These are phyloP conservation scores for Sugiyamaella floridensis DNA, from an alignment of 805 yeast genomes.

Conservation along the genomic window DNA sequence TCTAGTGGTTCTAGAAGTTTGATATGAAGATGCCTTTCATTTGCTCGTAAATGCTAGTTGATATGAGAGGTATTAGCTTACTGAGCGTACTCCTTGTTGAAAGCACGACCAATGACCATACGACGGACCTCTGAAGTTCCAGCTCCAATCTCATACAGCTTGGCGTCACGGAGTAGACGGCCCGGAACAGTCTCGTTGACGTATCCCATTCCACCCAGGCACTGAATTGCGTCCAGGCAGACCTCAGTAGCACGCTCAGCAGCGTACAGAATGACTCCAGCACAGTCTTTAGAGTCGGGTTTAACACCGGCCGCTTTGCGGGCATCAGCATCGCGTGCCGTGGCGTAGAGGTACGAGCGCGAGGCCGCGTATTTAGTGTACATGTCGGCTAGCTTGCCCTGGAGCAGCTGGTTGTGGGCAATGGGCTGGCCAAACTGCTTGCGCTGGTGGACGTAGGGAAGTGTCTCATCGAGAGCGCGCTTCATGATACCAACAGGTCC, in stretches of 20 bases:
- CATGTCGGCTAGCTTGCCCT: slow-evolving; percentile 32
- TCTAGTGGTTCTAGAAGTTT: too few relatives aligned
- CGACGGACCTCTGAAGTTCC: slow-evolving; percentile 30
- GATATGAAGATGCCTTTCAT: too few relatives aligned
- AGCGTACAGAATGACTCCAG: slow-evolving; percentile 30
- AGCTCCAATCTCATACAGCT: slow-evolving; percentile 30
- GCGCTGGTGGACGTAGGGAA: slow-evolving; percentile 28
- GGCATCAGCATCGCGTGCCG: slow-evolving; percentile 17
- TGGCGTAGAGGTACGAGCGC: slow-evolving; percentile 25
- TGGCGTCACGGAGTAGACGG: slow-evolving; percentile 29
- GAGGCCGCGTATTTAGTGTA: slow-evolving; percentile 29
- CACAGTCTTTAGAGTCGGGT: slow-evolving; percentile 28
- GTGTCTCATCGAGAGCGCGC: slow-evolving; percentile 25
- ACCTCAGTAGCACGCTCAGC: slow-evolving; percentile 31
- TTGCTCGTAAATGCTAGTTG: not conserved
- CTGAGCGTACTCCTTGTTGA: slow-evolving; percentile 24
- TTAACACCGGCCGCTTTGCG: slow-evolving; percentile 22
- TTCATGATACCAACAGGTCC: slow-evolving; percentile 29
- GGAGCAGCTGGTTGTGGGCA: slow-evolving; percentile 28
- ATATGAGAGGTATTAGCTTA: not conserved
- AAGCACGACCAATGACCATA: slow-evolving; percentile 30
- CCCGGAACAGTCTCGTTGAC: slow-evolving; percentile 30
- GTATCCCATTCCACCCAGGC: slow-evolving; percentile 31
- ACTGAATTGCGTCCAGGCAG: slow-evolving; percentile 28
- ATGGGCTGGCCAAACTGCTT: slow-evolving; percentile 30